Base-by-base conservation (phyloP, 2,329 filamentous ascomycete species). In the Colletotrichum endophyticum region DNA sequence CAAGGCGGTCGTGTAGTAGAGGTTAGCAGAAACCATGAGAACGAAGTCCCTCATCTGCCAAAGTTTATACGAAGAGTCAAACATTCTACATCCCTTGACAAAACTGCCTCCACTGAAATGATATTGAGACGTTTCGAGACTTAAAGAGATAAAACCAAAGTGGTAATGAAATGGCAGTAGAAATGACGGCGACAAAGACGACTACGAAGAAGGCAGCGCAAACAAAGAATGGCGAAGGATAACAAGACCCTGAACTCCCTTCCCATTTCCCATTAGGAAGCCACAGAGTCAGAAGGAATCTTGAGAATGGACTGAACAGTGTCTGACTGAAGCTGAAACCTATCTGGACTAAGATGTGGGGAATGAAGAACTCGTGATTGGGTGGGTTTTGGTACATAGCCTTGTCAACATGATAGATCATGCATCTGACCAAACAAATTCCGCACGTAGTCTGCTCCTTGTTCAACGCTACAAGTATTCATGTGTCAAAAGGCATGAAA, bases 261-360 rank as follows among this genome's bases (percentile, higher is more conserved):
- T 49, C 39, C 3, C 9, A 49, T 19, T 4, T 12, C 9, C 9
- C 3, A 2, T 1, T 2, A 4, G 39, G 9, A 49, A 49, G 9
- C 2, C 39, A 2, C 39, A n/a, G 0, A 49, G 19, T n/a, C 3
- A n/a, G 39, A n/a, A 49, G 5, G 0, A 44, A n/a, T 44, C 19
- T 49, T n/a, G 39, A 6, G 5, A 0, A n/a, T 2, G 39, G 19
- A n/a, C 0, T 49, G 0, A 49, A n/a, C 9, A 12, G 9, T 49
- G 19, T n/a, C 39, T n/a, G 1, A n/a, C 1, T n/a, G 0, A 4
- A 49, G 39, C 9, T 49, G 39, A 4, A 49, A n/a, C 39, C 19
- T 12, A 12, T 19, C 3, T n/a, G 39, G 19, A 6, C 19, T 44
- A n/a, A 6, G 19, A 44, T 6, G 9, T 3, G 9, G n/a, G 5